Base-by-base conservation (phyloP, 768 basidiomycete species). In the Phlebiopsis flavidoalba region DNA sequence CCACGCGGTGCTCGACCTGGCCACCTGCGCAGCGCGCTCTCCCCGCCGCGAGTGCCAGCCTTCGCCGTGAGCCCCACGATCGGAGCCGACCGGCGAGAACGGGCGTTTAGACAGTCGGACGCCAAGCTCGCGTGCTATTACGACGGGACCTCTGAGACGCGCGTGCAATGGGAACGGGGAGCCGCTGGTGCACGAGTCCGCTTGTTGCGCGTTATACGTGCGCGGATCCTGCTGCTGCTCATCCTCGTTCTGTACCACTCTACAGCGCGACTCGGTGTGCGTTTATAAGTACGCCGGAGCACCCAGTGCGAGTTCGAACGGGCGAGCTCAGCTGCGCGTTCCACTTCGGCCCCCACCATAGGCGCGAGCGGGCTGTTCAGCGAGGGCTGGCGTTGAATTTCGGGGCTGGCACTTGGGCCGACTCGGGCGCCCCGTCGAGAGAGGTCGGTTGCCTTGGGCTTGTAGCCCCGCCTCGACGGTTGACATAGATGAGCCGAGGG, bases 401-500 rank as follows among this genome's bases (percentile, higher is more conserved):
- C n/a, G n/a, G 3, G 63, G 61, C n/a, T 60, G 50, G 48, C 45
- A 65, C 58, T 65, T 69, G 31, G 61, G 61, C n/a, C 17, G 68
- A 70, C 36, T 56, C 49, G 3, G 64, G 52, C n/a, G n/a, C 43
- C 45, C 26, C 11, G 58, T n/a, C 26, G 0, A n/a, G n/a, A n/a
- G 57, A 62, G 26, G 70, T 69, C 21, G 69, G 58, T n/a, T 17
- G 61, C 62, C 53, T 80, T 81, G 22, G 79, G 76, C 59, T 73
- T 78, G 74, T 88, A 87, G 1, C 86, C n/a, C 88, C 5, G 80
- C 75, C 72, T 89, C 88, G 26, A 76, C 77, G 3, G 81, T n/a
- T 80, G 58, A 89, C n/a, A n/a, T n/a, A n/a, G n/a, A 77, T 2
- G 88, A 88, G 49, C 88, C n/a, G n/a, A 87, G 37, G 89, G 89